phyloP scores from a whole-genome alignment of 2,329 filamentous ascomycete species.

The Cercospora canescens region DNA sequence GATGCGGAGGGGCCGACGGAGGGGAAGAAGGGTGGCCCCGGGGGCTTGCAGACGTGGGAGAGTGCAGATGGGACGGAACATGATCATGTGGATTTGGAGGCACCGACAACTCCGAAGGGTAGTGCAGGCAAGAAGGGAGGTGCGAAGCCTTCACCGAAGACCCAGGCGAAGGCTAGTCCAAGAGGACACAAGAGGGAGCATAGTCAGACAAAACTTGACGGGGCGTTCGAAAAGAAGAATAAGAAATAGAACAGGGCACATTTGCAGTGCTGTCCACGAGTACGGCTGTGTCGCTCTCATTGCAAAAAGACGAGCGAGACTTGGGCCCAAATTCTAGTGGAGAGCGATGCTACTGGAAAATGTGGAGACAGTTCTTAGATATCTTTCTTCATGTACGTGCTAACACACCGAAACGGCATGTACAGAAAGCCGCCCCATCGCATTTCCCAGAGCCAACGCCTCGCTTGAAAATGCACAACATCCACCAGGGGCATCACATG shows the following conservation, averaged over 20 bases:
- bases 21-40: slow-evolving; percentile 41
- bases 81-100: slow-evolving; percentile 16
- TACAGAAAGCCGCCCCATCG: neutral
- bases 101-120: slow-evolving; percentile 16
- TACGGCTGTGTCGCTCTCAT: neutral
- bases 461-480: neutral
- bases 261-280: neutral
- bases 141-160: neutral
- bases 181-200: slow-evolving; percentile 34
- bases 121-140: neutral
- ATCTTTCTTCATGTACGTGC: neutral
- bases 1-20: slow-evolving; percentile 47
- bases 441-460: neutral
- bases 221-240: slow-evolving; percentile 33
- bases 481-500: neutral
- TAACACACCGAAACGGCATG: neutral
- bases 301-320: no score
- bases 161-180: slow-evolving; percentile 12
- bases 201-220: slow-evolving; percentile 37
- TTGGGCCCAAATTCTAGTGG: neutral
- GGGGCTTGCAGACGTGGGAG: slow-evolving; percentile 35
- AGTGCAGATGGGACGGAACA: slow-evolving; percentile 32
- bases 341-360: neutral
- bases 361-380: neutral
- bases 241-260: neutral